Base-by-base conservation (phyloP, 441 rosid genomes). In the Jatropha multifida region DNA sequence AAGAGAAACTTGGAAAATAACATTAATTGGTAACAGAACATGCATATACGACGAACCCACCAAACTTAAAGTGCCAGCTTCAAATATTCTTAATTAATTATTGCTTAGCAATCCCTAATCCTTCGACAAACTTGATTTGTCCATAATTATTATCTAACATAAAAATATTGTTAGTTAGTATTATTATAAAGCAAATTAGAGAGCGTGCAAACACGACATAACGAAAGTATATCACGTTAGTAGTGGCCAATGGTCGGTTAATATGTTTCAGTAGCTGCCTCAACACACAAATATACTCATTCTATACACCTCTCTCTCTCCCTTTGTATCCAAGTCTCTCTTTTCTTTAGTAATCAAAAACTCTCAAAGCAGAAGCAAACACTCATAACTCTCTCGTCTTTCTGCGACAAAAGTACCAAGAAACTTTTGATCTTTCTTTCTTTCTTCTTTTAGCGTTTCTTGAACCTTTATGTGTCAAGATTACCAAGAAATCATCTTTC, bases 131-230 rank as follows among this genome's bases (percentile, higher is more conserved):
- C 12, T 71, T 60, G 63, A 73, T 42, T 37, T 18, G n/a, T 11
- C 42, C 0, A 23, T 55, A 4, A 64, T 14, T 27, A 49, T 38
- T 41, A 41, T 4, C 4, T 5, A 12, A 38, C 17, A 52, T n/a
- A 12, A 60, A 60, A 1, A 23, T 9, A 26, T 26, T 60, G 8
- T 23, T 2, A 23, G 14, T 14, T 66, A 51, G 11, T 18, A 5
- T 32, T 37, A 37, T 52, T 13, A 20, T 65, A 41, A 73, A 55
- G 69, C 15, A 23, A 12, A 37, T 42, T 15, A 63, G 44, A 79
- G 82, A 78, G 88, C 96, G 92, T 87, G 92, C 94, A 69, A 76
- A 85, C 92, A 88, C 90, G 94, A 88, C 94, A 79, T 72, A 41
- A 74, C 70, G 82, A 81, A 85, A 87, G 88, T 78, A 75, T 44